Evolutionary conservation across 441 rosid genomes (phyloP), one percentile per base, ranked within the genome.

Genomic region (Populus hybrid): DNA sequence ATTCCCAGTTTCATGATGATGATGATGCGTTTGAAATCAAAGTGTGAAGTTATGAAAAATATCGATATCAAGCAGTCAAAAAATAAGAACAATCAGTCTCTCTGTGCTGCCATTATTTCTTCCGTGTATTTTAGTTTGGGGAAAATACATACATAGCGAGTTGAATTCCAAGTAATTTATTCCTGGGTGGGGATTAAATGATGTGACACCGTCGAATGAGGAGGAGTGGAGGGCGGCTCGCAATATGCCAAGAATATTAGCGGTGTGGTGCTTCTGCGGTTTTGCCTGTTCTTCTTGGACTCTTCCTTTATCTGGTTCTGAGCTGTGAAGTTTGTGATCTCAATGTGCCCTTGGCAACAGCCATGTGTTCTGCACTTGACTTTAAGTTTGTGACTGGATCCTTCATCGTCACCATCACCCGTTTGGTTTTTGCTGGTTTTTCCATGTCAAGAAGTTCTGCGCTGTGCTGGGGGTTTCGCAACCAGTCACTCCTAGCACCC

Each of bases 221-320:
- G 68, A 16, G 16, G 38, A 19, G 40, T 59, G 28, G 75, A 40
- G 23, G 21, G 23, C 19, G 8, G 63, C 7, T 38, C 30, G 9
- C n/a, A 74, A 63, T 24, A 50, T 30, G 72, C 64, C 78, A 46
- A 19, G 46, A 66, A 67, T 7, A n/a, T 26, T n/a, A 21, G 57
- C 65, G 10, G 28, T 32, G 24, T 34, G 7, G 9, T 19, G 16
- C 21, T 32, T 6, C 36, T 34, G 36, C 36, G 36, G 36, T 34
- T 73, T 28, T n/a, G 78, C 64, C 23, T 9, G 12, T 69, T 53
- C 24, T 38, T 70, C 74, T 61, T 63, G 30, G 65, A 76, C 38
- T 42, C 70, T 76, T 70, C 30, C 70, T 18, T 32, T 53, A 5
- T 26, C 4, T 38, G 23, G 70, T 19, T 19, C 7, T 57, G 74